Percentiles rank a stretch among this genome's conserved stretches.
These are phyloP conservation scores for Dioscorea cayenensis DNA, from an alignment of 116 monocot genomes.

Conservation along the genomic window DNA sequence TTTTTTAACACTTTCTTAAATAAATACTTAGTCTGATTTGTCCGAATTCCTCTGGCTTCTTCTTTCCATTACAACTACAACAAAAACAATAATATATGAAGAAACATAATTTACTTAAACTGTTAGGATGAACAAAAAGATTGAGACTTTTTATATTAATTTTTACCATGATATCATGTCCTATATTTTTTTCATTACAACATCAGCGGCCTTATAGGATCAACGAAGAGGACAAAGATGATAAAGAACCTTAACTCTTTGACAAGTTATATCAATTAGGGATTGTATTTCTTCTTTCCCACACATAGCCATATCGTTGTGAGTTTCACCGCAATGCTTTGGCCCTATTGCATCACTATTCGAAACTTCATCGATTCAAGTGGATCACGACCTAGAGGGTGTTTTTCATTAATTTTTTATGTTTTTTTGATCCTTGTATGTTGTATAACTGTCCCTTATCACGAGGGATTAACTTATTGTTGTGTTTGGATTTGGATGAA, in stretches of 20 bases:
- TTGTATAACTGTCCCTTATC: too few relatives aligned
- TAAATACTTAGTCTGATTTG: slow-evolving; percentile 22
- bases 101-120: too few relatives aligned
- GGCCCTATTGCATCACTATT: slow-evolving; percentile 27
- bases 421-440: too few relatives aligned
- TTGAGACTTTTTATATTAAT: neutral
- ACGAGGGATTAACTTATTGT: too few relatives aligned
- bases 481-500: too few relatives aligned
- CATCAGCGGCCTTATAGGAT: slow-evolving; percentile 30
- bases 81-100: neutral
- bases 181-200: slow-evolving; percentile 42
- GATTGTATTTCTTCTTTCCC: slow-evolving; percentile 42
- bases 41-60: slow-evolving; percentile 30
- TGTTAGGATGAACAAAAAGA: too few relatives aligned
- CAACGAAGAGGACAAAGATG: slow-evolving; percentile 14
- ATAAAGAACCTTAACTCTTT: slow-evolving; percentile 18
- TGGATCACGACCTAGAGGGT: too few relatives aligned
- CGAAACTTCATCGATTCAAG: slow-evolving; percentile 20
- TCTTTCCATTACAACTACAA: slow-evolving; percentile 16
- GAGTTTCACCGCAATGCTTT: slow-evolving; percentile 32
- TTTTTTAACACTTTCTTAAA: slow-evolving; percentile 37
- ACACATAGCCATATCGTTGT: slow-evolving; percentile 29
- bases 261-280: slow-evolving; percentile 35
- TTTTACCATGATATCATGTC: slow-evolving; percentile 55
- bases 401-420: too few relatives aligned